Evolutionary conservation across 106 monocot species (phyloP), one percentile per base, ranked within the genome.

Genomic region (Alisma plantagoaquatica): DNA sequence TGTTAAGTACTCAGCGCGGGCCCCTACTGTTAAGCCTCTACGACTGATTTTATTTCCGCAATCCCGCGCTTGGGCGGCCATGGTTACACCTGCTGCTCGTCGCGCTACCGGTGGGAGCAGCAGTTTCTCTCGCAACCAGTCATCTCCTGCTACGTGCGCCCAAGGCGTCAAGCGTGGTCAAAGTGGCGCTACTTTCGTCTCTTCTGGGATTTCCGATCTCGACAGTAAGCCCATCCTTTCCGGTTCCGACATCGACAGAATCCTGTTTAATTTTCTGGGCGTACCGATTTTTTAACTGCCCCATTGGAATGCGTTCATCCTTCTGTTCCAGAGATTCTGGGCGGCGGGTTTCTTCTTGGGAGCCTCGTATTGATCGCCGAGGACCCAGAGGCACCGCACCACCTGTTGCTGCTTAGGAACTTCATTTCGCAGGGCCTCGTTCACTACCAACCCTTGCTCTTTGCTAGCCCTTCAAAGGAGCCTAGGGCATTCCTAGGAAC

Each of bases 351-450:
- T 38, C 61, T 72, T 9, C 49, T 94, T 16, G 88, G 94, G 11
- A 77, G 73, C 17, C 2, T 94, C 43, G 88, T 94, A 51, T 73
- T 94, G 84, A 68, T 94, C 11, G 68, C 78, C 64, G 94, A 94
- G 74, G 94, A 94, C 56, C 43, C 66, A 2, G 84, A 94, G 52
- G 94, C 88, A 15, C 94, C 94, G 3, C 94, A 94, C 72, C 94
- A 94, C 57, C 72, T 88, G 8, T 73, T 88, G 9, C 56, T 94
- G 21, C 75, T 94, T 24, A 68, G 94, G 41, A 81, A 65, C 55
- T 88, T 94, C 78, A 94, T 94, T 87, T 66, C 88, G 0, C 94
- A 94, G 70, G 94, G 88, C 4, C 52, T 94, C 31, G 62, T 94
- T 32, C 94, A 94, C 52, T 47, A 54, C 29, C 94, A 94, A 33